These are phyloP conservation scores for Cutaneotrichosporon dermatis DNA, from an alignment of 1,284 basidiomycete species.

Conservation along the genomic window DNA sequence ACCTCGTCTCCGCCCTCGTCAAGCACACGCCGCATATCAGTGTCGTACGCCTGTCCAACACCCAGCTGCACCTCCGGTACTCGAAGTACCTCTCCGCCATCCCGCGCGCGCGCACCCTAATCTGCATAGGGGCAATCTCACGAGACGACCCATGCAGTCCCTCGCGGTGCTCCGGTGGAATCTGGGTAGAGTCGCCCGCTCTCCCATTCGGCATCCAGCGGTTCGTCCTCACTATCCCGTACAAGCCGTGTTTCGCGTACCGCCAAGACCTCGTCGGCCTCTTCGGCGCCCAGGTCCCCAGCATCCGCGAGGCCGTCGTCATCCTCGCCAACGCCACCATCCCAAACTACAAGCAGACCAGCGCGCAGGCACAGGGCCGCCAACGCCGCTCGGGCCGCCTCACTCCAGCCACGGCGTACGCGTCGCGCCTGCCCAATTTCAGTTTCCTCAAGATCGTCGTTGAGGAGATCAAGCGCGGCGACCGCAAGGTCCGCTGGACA, in stretches of 20 bases:
- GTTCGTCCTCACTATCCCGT: conserved; percentile 1
- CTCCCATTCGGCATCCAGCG: not conserved
- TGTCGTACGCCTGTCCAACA: not conserved
- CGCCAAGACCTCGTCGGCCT: not conserved
- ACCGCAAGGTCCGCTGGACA: not conserved
- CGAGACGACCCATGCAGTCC: not conserved
- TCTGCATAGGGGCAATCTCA: not conserved
- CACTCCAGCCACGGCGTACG: not conserved
- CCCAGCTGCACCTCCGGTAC: not conserved
- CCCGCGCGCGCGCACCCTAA: not conserved
- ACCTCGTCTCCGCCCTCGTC: not conserved
- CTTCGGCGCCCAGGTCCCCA: not conserved
- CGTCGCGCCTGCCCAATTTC: not conserved
- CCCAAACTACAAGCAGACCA: not conserved
- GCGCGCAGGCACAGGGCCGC: not conserved
- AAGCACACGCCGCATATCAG: not conserved
- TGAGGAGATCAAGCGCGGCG: not conserved
- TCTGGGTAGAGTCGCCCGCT: not conserved
- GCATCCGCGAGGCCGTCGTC: conserved; percentile 1
- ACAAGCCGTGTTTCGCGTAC: not conserved
- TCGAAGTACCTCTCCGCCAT: not conserved
- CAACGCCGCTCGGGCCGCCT: not conserved
- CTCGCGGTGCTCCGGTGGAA: not conserved
- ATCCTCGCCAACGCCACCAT: not conserved
- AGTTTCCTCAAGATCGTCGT: not conserved